Evolutionary conservation across 2,329 filamentous ascomycete species (phyloP).

Genomic region (Botryotinia globosa): DNA sequence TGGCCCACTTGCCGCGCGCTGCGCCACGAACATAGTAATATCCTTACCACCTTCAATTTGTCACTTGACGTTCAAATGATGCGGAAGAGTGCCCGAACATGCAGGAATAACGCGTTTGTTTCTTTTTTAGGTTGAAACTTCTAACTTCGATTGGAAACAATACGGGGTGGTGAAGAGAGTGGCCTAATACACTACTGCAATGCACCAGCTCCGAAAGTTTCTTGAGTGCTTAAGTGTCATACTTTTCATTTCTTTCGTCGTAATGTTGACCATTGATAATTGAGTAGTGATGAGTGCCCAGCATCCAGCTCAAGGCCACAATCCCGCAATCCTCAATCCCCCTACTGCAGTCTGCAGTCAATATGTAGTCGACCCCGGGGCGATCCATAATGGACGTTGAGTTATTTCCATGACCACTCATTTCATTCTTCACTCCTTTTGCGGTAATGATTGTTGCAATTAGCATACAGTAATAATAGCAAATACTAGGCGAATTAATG

Average conservation of each 20-base stretch:
- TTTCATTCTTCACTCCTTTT: background rate
- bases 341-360: background rate
- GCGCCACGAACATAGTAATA: slow-evolving; percentile 11
- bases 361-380: background rate
- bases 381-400: slow-evolving; percentile 6
- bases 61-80: slow-evolving; percentile 22
- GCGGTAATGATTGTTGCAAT: background rate
- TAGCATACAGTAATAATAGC: background rate
- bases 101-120: background rate
- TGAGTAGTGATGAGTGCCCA: slow-evolving; percentile 1
- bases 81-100: slow-evolving; percentile 1
- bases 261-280: slow-evolving; percentile 7
- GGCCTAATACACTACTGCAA: slow-evolving; percentile 7
- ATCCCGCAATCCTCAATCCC: slow-evolving; percentile 14
- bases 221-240: background rate
- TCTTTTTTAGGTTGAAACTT: slow-evolving; percentile 13
- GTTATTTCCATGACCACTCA: slow-evolving; percentile 2
- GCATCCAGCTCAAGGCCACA: slow-evolving; percentile 4
- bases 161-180: slow-evolving; percentile 12
- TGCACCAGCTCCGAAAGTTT: slow-evolving; percentile 2
- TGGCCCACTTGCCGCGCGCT: slow-evolving; percentile 15
- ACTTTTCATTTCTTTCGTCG: slow-evolving; percentile 10
- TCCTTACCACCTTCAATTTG: slow-evolving; percentile 8
- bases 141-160: slow-evolving; percentile 13
- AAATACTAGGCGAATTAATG: background rate